phyloP scores from a whole-genome alignment of 306 rosid species.

The Cucurbita ficifolia region DNA sequence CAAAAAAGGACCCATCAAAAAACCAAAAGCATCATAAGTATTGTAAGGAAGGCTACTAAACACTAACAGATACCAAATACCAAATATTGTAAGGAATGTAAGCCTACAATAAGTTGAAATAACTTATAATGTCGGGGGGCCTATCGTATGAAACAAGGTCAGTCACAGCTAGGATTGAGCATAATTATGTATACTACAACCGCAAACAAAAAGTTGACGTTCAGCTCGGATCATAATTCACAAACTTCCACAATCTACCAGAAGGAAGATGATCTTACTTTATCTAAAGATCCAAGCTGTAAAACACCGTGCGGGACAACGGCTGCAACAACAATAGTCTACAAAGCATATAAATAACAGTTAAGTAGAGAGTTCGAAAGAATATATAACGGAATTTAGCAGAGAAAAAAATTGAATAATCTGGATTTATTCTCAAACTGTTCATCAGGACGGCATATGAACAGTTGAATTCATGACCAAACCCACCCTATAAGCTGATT shows the following conservation, averaged over 20 bases:
- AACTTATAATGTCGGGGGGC: background rate
- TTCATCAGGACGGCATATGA: background rate
- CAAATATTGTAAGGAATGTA: background rate
- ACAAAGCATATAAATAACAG: slow-evolving; percentile 16
- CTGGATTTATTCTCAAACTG: background rate
- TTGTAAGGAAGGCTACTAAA: background rate
- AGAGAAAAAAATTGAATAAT: background rate
- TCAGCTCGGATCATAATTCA: slow-evolving; percentile 1
- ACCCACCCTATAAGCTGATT: background rate
- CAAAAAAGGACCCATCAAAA: background rate
- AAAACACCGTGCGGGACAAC: slow-evolving; percentile 82
- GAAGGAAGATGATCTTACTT: slow-evolving; percentile 28
- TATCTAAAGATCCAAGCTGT: slow-evolving; percentile 80
- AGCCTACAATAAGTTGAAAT: background rate
- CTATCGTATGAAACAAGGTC: background rate
- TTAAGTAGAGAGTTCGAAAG: background rate
- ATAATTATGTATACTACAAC: background rate
- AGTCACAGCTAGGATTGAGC: background rate
- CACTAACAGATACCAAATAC: background rate
- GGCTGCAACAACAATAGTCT: slow-evolving; percentile 72
- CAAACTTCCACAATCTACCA: slow-evolving; percentile 7
- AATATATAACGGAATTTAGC: background rate
- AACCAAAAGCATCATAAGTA: background rate
- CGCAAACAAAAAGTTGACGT: background rate
- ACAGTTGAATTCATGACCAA: background rate